Evolutionary conservation across 306 rosid species (phyloP).

Genomic region (Cyclanthera cordifolia): DNA sequence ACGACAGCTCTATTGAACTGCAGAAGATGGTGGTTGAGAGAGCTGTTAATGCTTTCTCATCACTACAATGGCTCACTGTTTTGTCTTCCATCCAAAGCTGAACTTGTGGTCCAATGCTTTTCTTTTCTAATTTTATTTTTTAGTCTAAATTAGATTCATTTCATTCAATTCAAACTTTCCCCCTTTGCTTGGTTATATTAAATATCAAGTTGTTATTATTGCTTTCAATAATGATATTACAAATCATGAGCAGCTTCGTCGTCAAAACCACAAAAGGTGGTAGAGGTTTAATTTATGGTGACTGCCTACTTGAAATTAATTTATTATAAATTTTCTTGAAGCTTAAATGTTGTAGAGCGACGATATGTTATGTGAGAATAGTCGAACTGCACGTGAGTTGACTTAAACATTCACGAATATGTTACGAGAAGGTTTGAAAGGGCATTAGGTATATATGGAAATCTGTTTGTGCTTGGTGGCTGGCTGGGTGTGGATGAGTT

Average conservation of each 20-base stretch:
- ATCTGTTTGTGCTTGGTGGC: no score
- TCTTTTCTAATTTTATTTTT: background rate
- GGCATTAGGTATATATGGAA: no score
- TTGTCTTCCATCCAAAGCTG: slow-evolving; percentile 5
- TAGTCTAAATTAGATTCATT: background rate
- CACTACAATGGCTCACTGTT: background rate
- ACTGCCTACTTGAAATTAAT: no score
- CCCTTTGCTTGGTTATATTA: background rate
- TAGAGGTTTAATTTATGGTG: no score
- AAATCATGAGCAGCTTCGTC: no score
- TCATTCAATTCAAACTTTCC: background rate
- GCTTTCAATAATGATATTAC: background rate
- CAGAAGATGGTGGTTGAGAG: background rate
- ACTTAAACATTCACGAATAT: no score
- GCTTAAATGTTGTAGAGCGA: no score
- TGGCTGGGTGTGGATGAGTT: background rate
- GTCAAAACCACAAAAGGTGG: no score
- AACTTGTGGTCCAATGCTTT: background rate
- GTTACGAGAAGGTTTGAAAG: no score
- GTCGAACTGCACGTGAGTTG: no score
- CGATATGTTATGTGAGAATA: no score
- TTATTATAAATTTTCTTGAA: no score
- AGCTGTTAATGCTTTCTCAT: slow-evolving; percentile 3
- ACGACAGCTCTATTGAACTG: background rate
- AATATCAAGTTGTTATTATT: background rate